Evolutionary conservation across 257 asterid genomes (phyloP).

Genomic region (Plantago major): DNA sequence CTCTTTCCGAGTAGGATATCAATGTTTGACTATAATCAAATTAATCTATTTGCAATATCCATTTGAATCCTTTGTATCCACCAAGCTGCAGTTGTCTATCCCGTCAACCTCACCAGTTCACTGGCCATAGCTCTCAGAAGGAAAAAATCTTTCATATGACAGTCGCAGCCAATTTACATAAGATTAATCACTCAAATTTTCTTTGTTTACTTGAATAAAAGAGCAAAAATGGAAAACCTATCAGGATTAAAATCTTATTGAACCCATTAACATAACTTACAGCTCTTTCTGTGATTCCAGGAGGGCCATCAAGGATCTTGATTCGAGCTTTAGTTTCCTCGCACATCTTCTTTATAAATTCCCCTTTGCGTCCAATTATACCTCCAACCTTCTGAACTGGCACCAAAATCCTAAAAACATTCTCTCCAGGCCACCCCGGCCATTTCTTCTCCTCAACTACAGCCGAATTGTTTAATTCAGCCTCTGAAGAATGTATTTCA

Average conservation of each 20-base stretch:
- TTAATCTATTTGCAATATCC: not conserved
- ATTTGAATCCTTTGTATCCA: not conserved
- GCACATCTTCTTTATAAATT: slow-evolving; percentile 55
- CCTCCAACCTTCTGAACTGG: slow-evolving; percentile 73
- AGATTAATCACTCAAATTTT: not conserved
- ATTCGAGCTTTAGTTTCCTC: slow-evolving; percentile 77
- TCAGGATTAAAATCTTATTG: not conserved
- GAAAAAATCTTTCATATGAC: not conserved
- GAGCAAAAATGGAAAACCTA: not conserved
- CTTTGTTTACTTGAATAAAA: not conserved
- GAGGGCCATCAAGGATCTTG: slow-evolving; percentile 71
- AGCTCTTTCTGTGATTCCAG: slow-evolving; percentile 64
- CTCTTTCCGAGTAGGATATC: too few species aligned
- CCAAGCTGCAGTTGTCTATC: slow-evolving; percentile 3
- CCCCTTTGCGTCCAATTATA: slow-evolving; percentile 77
- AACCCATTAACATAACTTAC: slow-evolving; percentile 37
- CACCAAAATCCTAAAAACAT: slow-evolving; percentile 61
- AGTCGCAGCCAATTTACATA: not conserved
- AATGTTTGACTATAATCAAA: not conserved
- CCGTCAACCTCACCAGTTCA: not conserved
- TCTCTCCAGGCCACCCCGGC: slow-evolving; percentile 94
- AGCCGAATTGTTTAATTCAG: slow-evolving; percentile 20
- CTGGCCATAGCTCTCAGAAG: not conserved
- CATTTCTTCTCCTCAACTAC: slow-evolving; percentile 56
- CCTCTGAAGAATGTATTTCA: slow-evolving; percentile 6